Evolutionary conservation across 1,139 yeast species (phyloP).

Genomic region (Candida neerlandica): DNA sequence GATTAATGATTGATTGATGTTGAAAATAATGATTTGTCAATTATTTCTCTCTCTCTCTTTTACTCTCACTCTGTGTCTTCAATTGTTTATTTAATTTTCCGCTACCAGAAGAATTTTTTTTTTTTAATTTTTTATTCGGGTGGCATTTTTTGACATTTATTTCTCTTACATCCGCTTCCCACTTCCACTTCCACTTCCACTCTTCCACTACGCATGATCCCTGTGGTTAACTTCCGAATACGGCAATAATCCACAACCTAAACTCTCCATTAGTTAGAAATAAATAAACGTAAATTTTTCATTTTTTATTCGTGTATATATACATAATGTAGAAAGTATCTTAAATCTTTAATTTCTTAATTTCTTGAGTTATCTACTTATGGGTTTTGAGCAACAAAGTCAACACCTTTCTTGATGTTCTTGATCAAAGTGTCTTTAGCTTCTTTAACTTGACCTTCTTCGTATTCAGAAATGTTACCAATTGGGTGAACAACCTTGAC

Average conservation of each 20-base stretch:
- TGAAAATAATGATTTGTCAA: constrained; percentile 2
- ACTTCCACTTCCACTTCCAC: too few species aligned
- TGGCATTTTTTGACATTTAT: not conserved
- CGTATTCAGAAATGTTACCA: constrained; percentile 56
- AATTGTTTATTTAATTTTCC: not conserved
- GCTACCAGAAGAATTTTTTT: not conserved
- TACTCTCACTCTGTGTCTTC: not conserved
- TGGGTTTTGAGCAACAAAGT: constrained; percentile 56
- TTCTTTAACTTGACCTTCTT: constrained; percentile 56
- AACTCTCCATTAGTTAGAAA: not conserved
- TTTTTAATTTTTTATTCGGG: not conserved
- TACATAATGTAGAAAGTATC: not conserved
- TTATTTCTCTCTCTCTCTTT: not conserved
- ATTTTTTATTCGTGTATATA: constrained; percentile 1
- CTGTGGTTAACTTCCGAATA: not conserved
- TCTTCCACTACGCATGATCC: not conserved
- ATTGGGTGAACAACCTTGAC: constrained; percentile 57
- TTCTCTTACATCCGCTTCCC: not conserved
- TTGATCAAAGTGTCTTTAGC: constrained; percentile 58
- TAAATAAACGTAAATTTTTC: not conserved
- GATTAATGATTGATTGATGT: too few species aligned
- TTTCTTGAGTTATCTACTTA: constrained; percentile 20
- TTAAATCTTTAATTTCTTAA: not conserved
- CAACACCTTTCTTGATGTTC: constrained; percentile 63
- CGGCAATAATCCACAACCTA: not conserved